Evolutionary conservation across 1,284 basidiomycete species (phyloP).

Genomic region (Irpex sp.): DNA sequence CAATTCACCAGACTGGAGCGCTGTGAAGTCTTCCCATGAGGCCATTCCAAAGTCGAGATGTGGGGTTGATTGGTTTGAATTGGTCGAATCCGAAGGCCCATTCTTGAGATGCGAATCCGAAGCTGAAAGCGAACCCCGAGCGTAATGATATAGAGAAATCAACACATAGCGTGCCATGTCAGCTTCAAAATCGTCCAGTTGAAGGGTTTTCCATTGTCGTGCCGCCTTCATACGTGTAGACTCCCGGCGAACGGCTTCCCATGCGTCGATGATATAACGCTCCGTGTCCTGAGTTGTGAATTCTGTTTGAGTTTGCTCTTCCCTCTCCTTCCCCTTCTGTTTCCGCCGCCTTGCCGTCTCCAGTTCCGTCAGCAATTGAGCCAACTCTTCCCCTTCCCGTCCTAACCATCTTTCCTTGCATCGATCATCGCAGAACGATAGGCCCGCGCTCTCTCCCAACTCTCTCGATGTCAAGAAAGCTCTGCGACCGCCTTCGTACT

Average conservation of each 20-base stretch:
- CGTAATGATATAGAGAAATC: slow-evolving; percentile 22
- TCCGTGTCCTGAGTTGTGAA: slow-evolving; percentile 11
- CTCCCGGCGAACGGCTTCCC: slow-evolving; percentile 18
- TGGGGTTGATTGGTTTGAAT: neutral
- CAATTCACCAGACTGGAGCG: slow-evolving; percentile 26
- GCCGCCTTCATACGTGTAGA: slow-evolving; percentile 21
- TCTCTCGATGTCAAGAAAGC: slow-evolving; percentile 26
- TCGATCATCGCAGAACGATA: slow-evolving; percentile 51
- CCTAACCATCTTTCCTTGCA: slow-evolving; percentile 45
- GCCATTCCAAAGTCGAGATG: slow-evolving; percentile 6
- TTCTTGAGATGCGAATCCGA: neutral
- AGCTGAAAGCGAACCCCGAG: slow-evolving; percentile 3
- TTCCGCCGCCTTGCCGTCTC: slow-evolving; percentile 29
- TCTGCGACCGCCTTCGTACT: slow-evolving; percentile 45
- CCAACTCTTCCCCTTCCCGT: slow-evolving; percentile 29
- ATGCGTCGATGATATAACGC: slow-evolving; percentile 16
- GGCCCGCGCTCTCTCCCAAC: slow-evolving; percentile 31
- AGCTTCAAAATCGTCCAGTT: slow-evolving; percentile 29
- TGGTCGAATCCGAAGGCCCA: neutral
- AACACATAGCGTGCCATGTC: slow-evolving; percentile 30
- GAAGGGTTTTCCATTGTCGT: slow-evolving; percentile 22
- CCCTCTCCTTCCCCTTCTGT: slow-evolving; percentile 26
- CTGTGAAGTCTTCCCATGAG: slow-evolving; percentile 22
- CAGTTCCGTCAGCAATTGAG: slow-evolving; percentile 25
- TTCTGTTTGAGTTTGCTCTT: slow-evolving; percentile 8